Conservation (phyloP, 345 rosid genomes). For the Eucalyptus pauciflora region DNA sequence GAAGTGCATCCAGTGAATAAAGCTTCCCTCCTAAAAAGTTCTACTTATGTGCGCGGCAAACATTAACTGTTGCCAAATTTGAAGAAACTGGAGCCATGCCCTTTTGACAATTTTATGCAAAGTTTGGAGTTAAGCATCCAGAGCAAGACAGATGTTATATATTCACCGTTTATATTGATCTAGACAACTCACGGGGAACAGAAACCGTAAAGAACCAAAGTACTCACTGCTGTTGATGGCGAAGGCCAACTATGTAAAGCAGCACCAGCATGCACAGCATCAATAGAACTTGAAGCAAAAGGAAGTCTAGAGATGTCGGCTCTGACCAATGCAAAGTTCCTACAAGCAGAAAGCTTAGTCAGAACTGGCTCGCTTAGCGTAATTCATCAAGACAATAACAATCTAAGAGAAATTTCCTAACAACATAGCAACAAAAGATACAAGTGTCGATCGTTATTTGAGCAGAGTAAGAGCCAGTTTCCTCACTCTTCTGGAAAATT, state of each 20-base stretch:
- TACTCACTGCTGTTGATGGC: slow-evolving; percentile 58
- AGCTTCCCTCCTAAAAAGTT: background rate
- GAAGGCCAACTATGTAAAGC: slow-evolving; percentile 94
- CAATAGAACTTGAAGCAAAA: slow-evolving; percentile 53
- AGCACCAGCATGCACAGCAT: slow-evolving; percentile 87
- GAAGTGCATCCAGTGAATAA: background rate
- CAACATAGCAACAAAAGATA: background rate
- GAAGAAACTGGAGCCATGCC: background rate
- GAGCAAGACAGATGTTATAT: background rate
- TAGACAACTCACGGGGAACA: background rate
- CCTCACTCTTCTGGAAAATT: slow-evolving; percentile 68
- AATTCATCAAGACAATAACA: background rate
- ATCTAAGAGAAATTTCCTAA: background rate
- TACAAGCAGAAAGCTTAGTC: background rate
- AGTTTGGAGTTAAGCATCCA: background rate
- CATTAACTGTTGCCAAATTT: background rate
- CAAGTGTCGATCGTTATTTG: background rate
- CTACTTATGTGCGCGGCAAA: background rate
- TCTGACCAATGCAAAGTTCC: slow-evolving; percentile 71
- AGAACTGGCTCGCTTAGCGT: background rate
- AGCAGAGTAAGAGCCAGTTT: background rate
- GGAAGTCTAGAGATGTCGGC: slow-evolving; percentile 89
- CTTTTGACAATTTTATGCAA: background rate
- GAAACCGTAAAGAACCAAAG: background rate
- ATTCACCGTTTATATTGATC: background rate